These are phyloP conservation scores for Aspergillus kassunensis DNA, from an alignment of 495 filamentous ascomycete species.

Conservation along the genomic window DNA sequence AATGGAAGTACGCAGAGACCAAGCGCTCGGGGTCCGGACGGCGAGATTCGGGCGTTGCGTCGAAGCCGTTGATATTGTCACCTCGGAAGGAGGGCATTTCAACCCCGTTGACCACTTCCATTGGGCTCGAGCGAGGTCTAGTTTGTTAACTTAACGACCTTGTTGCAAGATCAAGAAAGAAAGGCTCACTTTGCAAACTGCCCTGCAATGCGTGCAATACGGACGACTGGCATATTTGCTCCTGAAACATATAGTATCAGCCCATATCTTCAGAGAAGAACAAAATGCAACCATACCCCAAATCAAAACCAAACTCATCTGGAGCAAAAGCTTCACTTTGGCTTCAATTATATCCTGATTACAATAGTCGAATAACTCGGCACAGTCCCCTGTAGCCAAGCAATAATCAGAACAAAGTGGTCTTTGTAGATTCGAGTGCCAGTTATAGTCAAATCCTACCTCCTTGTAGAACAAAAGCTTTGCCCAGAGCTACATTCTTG, in stretches of 20 bases:
- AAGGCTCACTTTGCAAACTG: constrained; percentile 76
- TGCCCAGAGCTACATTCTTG: constrained; percentile 82
- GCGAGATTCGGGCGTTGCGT: constrained; percentile 55
- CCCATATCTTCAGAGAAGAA: background rate
- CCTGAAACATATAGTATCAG: constrained; percentile 32
- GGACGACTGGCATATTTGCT: constrained; percentile 85
- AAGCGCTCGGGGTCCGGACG: constrained; percentile 76
- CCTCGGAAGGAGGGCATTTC: constrained; percentile 88
- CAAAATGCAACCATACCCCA: constrained; percentile 58
- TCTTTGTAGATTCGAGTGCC: no score
- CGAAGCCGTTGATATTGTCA: constrained; percentile 92
- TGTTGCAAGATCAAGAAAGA: background rate
- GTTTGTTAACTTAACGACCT: constrained; percentile 6
- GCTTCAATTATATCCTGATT: constrained; percentile 82
- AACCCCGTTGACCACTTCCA: constrained; percentile 73
- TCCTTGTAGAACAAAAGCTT: constrained; percentile 92
- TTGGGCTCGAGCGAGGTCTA: constrained; percentile 79
- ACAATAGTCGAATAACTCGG: constrained; percentile 97
- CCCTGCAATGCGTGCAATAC: constrained; percentile 92
- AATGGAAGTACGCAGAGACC: constrained; percentile 93
- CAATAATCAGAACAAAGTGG: background rate
- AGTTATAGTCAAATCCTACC: constrained; percentile 36
- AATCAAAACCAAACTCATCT: constrained; percentile 92
- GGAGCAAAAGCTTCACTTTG: constrained; percentile 92
- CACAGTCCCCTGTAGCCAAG: constrained; percentile 66